Conservation (phyloP, 2,329 filamentous ascomycete genomes). For the Xylariaceae sp. region DNA sequence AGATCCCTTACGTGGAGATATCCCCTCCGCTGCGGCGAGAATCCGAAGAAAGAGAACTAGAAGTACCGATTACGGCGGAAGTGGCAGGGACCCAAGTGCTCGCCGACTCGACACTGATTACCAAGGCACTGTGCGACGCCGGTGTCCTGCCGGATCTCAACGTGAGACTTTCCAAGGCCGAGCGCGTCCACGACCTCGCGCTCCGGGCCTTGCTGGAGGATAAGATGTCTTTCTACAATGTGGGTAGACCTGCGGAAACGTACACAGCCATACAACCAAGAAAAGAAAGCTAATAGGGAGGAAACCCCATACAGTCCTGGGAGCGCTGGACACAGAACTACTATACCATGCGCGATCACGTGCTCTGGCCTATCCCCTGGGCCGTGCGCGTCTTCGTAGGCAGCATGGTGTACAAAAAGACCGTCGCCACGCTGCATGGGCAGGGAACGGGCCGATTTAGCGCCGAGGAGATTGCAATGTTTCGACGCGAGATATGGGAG, state of each 20-base stretch:
- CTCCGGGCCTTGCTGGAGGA: constrained; percentile 54
- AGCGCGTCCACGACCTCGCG: constrained; percentile 45
- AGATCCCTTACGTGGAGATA: constrained; percentile 53
- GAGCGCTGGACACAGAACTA: constrained; percentile 58
- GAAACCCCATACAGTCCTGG: constrained; percentile 28
- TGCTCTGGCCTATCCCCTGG: constrained; percentile 45
- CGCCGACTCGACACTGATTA: constrained; percentile 53
- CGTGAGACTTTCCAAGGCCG: constrained; percentile 31
- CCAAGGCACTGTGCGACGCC: constrained; percentile 36
- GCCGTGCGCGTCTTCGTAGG: constrained; percentile 48
- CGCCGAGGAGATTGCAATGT: constrained; percentile 40
- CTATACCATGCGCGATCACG: constrained; percentile 49
- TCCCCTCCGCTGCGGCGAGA: too few species aligned
- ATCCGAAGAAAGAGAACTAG: too few species aligned
- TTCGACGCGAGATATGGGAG: constrained; percentile 49
- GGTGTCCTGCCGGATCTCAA: constrained; percentile 46
- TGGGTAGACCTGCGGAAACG: constrained; percentile 22
- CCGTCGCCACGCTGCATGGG: constrained; percentile 41
- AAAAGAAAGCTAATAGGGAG: too few species aligned
- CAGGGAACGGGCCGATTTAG: constrained; percentile 52
- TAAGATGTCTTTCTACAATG: constrained; percentile 52
- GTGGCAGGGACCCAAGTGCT: constrained; percentile 26
- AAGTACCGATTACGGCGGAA: neutral
- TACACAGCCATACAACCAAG: neutral
- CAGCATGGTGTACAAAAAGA: constrained; percentile 40